Base-by-base conservation (phyloP, 2,329 filamentous ascomycete genomes). In the Fusarium solani-melongenae region DNA sequence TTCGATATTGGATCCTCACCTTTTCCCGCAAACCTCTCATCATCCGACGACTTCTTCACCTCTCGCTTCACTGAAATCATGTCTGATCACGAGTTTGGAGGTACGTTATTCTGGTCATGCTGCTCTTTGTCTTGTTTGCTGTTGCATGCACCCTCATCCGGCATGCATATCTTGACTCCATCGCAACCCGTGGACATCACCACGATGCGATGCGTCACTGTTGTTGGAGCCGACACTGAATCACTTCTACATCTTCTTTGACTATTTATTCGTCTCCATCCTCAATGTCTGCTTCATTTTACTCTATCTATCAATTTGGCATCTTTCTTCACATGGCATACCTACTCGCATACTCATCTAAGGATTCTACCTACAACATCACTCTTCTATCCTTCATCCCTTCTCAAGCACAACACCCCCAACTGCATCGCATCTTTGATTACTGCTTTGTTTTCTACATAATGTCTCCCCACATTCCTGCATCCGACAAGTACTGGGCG, bases 61-160 rank as follows among this genome's bases (percentile, higher is more conserved):
- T 62, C 17, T 14, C 57, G 17, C 27, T 60, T 22, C 58, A 56
- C 61, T 55, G 17, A 56, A 76, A 83, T 53, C 71, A 92, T 92
- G 90, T 92, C 90, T 66, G 90, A 92, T 78, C 88, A 91, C 81
- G 90, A 92, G 80, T 90, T 91, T 83, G 88, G 86, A 82, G 88
- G 90, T 91, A 79, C 83, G 89, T 84, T 33, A 56, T 55, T 67
- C 33, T 17, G 55, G 55, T 31, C 46, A 24, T 60, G 34, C 27
- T 76, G 33, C 38, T 67, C 57, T 56, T 58, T 62, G 59, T 12
- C 61, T 66, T 60, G 33, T 66, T 68, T 62, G 29, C n/a, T 46
- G 20, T 41, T 56, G 46, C 51, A 51, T 33, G 27, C 44, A 22
- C 39, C 51, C 39, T 31, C 36, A 14, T 56, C 33, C 44, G 46